Conservation (phyloP, 2,329 filamentous ascomycete genomes). For the Colletotrichum phormii region DNA sequence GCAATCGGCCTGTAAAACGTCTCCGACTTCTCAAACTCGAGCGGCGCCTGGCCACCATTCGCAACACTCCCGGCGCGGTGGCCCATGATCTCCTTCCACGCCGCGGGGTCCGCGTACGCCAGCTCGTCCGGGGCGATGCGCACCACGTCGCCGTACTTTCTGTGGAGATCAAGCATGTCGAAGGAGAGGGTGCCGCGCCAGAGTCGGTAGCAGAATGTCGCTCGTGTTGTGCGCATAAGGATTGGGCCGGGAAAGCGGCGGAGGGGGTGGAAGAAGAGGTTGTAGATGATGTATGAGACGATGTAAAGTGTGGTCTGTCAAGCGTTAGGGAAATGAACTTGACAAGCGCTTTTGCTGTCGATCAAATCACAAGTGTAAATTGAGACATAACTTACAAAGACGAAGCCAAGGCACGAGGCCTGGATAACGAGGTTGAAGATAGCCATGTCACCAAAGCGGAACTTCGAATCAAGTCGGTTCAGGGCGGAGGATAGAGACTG, state of each 20-base stretch:
- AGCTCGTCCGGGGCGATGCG: slow-evolving; percentile 60
- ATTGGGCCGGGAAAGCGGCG: slow-evolving; percentile 45
- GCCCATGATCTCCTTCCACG: slow-evolving; percentile 56
- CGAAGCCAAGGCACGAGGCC: slow-evolving; percentile 12
- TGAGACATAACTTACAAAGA: background rate
- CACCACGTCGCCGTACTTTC: slow-evolving; percentile 57
- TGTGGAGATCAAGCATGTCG: slow-evolving; percentile 41
- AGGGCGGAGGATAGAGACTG: background rate
- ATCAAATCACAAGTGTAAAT: slow-evolving; percentile 1
- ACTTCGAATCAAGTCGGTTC: background rate
- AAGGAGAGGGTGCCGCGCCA: slow-evolving; percentile 15
- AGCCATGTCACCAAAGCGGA: background rate
- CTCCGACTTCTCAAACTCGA: slow-evolving; percentile 24
- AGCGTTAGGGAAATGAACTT: background rate
- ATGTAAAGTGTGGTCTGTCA: slow-evolving; percentile 12
- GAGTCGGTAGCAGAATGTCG: slow-evolving; percentile 1
- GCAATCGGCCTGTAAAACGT: slow-evolving; percentile 22
- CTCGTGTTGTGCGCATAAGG: slow-evolving; percentile 17
- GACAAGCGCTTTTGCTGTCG: too few relatives aligned
- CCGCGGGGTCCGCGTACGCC: slow-evolving; percentile 51
- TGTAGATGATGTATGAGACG: slow-evolving; percentile 40
- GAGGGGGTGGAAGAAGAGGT: slow-evolving; percentile 50
- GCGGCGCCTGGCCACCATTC: background rate
- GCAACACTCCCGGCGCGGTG: slow-evolving; percentile 26
- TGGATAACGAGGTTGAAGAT: background rate